These are phyloP conservation scores for Trypanosoma cruzi DNA, from an alignment of 208 protist genomes.

Conservation along the genomic window DNA sequence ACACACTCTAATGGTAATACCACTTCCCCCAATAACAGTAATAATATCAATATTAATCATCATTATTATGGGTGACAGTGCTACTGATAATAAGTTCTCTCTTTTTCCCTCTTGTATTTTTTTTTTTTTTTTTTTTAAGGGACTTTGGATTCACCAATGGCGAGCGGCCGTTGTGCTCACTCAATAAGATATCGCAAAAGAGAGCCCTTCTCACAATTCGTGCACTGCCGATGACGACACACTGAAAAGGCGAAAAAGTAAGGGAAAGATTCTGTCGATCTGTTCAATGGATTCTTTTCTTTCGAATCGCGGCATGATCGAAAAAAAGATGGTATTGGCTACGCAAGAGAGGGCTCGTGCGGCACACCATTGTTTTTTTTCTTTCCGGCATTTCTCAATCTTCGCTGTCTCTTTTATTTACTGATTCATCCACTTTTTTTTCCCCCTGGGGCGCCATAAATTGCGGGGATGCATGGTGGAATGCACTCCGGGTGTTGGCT, in stretches of 20 bases:
- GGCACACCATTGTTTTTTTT: conserved; percentile 1
- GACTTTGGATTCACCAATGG: neutral
- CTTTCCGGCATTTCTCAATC: conserved; percentile 13
- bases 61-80: neutral
- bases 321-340: neutral
- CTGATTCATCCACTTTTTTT: neutral
- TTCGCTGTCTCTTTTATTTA: neutral
- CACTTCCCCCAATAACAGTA: too few relatives aligned
- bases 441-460: neutral
- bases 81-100: neutral
- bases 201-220: neutral
- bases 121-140: neutral
- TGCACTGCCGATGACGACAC: conserved; percentile 7
- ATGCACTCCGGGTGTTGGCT: neutral
- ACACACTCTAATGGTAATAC: neutral
- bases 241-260: neutral
- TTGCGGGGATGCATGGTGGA: conserved; percentile 1
- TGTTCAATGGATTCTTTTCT: neutral
- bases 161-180: neutral
- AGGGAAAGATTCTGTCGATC: neutral
- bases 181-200: neutral
- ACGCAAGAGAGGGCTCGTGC: neutral
- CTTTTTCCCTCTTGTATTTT: neutral
- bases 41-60: too few relatives aligned
- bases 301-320: neutral